phyloP scores from a whole-genome alignment of 2,329 filamentous ascomycete genomes.

The Aspergillus ruber region DNA sequence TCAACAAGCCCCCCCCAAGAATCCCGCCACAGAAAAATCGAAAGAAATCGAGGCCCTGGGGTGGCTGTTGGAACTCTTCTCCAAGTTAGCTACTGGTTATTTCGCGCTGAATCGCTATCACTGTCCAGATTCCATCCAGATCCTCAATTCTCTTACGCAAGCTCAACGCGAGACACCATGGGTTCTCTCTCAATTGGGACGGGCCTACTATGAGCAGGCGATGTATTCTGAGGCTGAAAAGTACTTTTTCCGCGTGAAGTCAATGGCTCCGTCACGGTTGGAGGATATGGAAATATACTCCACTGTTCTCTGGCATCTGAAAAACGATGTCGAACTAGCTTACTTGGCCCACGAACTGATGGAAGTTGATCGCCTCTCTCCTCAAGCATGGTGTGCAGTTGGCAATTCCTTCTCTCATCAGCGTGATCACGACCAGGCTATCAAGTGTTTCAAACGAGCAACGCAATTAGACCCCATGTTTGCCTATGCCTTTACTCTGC shows the following conservation, averaged over 20 bases:
- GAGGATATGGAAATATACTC: slow-evolving; percentile 98
- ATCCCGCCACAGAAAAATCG: slow-evolving; percentile 44
- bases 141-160: slow-evolving; percentile 64
- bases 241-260: slow-evolving; percentile 72
- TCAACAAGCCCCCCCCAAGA: slow-evolving; percentile 23
- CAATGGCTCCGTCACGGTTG: slow-evolving; percentile 71
- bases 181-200: slow-evolving; percentile 85
- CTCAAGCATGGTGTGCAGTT: slow-evolving; percentile 91
- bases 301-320: slow-evolving; percentile 97
- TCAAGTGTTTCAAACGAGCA: slow-evolving; percentile 89
- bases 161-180: slow-evolving; percentile 84
- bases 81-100: slow-evolving; percentile 75
- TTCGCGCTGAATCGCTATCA: slow-evolving; percentile 72
- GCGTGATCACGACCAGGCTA: slow-evolving; percentile 86
- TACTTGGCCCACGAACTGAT: slow-evolving; percentile 87
- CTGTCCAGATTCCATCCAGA: slow-evolving; percentile 67
- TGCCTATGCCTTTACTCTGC: slow-evolving; percentile 90
- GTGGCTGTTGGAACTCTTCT: slow-evolving; percentile 72
- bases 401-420: slow-evolving; percentile 93
- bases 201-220: slow-evolving; percentile 84
- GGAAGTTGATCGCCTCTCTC: slow-evolving; percentile 79
- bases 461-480: slow-evolving; percentile 86
- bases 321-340: slow-evolving; percentile 83
- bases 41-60: slow-evolving; percentile 70
- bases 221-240: slow-evolving; percentile 81